Evolutionary conservation across 2,329 filamentous ascomycete species (phyloP), one percentile per base, ranked within the genome.

Genomic region (Diaporthe batatas): DNA sequence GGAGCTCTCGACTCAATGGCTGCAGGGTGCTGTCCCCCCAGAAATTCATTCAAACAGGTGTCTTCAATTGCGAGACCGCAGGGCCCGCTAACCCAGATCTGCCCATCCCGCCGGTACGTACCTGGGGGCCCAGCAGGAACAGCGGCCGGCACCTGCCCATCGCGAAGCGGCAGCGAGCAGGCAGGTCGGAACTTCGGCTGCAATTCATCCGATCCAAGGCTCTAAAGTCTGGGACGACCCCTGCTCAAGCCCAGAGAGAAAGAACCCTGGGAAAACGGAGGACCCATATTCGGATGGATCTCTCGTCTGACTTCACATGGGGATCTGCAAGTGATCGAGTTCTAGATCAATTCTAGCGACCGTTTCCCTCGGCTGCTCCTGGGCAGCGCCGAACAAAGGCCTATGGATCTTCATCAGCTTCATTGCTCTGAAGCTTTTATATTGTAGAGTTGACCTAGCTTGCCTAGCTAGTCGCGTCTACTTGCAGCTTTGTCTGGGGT

Each of bases 21-120:
- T 51, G 62, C 70, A 57, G 54, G 51, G 18, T 32, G 39, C 23
- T 47, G 39, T 42, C 39, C 44, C 57, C 57, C 47, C 32, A 65
- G 58, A 65, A 65, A 65, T 71, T 54, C 58, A 64, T 62, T 65
- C 55, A 65, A 62, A 71, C 69, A 71, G 58, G 58, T 71, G 69
- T 71, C 59, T 62, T 71, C 69, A 71, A 71, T 71, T 71, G 21
- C 42, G 34, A 10, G 62, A 44, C 62, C 62, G 39, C 47, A 53
- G 47, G n/a, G 44, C 36, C 44, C 32, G 62, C 62, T 67, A 67
- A 49, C 62, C 62, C 62, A 53, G 62, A 67, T 67, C 62, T 51
- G 44, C 59, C 29, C 39, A 42, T 42, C 16, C 59, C n/a, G 8
- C 21, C 6, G 25, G 42, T 18, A 36, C 29, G 44, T 65, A 65